Percentiles rank a stretch among this genome's conserved stretches.
Conservation (phyloP, 2,329 filamentous ascomycete species). For the Cryoendolithus antarcticus region DNA sequence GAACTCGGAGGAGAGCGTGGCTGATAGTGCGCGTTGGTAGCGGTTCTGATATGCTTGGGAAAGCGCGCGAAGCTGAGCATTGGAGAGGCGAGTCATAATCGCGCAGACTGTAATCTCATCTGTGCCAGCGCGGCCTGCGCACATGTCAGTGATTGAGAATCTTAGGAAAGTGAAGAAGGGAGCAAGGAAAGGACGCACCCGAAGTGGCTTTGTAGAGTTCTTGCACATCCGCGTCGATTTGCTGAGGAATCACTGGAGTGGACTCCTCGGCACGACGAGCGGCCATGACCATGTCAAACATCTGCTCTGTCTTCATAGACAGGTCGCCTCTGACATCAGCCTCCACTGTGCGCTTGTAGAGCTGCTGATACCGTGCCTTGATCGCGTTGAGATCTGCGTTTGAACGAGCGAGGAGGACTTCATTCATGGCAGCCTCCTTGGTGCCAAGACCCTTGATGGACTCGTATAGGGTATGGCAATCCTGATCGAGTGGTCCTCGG, state of each 20-base stretch:
- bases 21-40: constrained; percentile 58
- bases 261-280: constrained; percentile 68
- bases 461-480: constrained; percentile 57
- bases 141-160: neutral
- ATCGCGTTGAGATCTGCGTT: constrained; percentile 86
- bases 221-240: constrained; percentile 63
- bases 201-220: constrained; percentile 68
- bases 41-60: constrained; percentile 59
- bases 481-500: constrained; percentile 66
- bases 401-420: constrained; percentile 66
- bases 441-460: constrained; percentile 73
- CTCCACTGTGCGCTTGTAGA: constrained; percentile 55
- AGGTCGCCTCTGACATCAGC: constrained; percentile 64
- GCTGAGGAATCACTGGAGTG: constrained; percentile 56
- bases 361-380: constrained; percentile 61
- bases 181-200: constrained; percentile 2
- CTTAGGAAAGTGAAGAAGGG: neutral
- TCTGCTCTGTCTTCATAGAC: constrained; percentile 70
- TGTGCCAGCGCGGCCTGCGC: constrained; percentile 42
- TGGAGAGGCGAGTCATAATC: constrained; percentile 50
- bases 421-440: constrained; percentile 75
- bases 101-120: constrained; percentile 68
- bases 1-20: constrained; percentile 69
- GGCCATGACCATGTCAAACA: constrained; percentile 72
- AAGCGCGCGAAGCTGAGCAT: constrained; percentile 76